These are phyloP conservation scores for Colletotrichum coccodes DNA, from an alignment of 2,329 filamentous ascomycete species.

Conservation along the genomic window DNA sequence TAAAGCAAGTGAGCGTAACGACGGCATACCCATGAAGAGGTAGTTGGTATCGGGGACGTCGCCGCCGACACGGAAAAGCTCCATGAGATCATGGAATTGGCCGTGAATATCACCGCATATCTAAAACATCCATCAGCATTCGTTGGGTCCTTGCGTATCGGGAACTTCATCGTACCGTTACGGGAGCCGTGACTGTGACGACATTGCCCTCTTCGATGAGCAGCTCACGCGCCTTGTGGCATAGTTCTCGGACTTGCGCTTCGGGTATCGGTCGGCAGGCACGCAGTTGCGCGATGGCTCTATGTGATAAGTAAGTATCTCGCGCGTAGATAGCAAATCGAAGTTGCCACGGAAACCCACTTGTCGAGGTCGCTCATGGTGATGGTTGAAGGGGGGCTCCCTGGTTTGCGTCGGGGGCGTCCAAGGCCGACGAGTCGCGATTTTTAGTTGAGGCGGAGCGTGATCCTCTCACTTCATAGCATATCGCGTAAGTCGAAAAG, in stretches of 20 bases:
- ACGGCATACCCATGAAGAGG: conserved; percentile 84
- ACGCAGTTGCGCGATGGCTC: conserved; percentile 94
- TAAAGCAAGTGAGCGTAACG: not conserved
- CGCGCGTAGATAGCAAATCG: not conserved
- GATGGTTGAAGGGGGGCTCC: conserved; percentile 15
- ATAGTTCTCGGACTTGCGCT: conserved; percentile 93
- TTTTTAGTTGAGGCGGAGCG: not conserved
- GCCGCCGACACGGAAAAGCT: conserved; percentile 92
- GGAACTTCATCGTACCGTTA: conserved; percentile 74
- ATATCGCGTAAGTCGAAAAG: not conserved
- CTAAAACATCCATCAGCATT: conserved; percentile 48
- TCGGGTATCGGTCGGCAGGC: conserved; percentile 97
- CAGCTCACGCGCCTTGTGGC: conserved; percentile 95
- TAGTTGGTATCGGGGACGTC: conserved; percentile 97
- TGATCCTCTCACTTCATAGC: not conserved
- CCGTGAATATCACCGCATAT: conserved; percentile 98
- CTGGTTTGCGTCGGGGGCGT: conserved; percentile 13
- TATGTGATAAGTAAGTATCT: conserved; percentile 48
- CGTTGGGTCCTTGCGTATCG: not conserved
- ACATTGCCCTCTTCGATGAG: conserved; percentile 98
- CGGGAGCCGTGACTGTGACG: conserved; percentile 92
- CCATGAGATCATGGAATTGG: conserved; percentile 97
- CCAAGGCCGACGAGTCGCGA: conserved; percentile 9
- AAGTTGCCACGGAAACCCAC: conserved; percentile 57
- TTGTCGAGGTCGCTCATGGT: conserved; percentile 93